Conservation (phyloP, 1,139 yeast genomes). For the Suhomyces atakaporum region DNA sequence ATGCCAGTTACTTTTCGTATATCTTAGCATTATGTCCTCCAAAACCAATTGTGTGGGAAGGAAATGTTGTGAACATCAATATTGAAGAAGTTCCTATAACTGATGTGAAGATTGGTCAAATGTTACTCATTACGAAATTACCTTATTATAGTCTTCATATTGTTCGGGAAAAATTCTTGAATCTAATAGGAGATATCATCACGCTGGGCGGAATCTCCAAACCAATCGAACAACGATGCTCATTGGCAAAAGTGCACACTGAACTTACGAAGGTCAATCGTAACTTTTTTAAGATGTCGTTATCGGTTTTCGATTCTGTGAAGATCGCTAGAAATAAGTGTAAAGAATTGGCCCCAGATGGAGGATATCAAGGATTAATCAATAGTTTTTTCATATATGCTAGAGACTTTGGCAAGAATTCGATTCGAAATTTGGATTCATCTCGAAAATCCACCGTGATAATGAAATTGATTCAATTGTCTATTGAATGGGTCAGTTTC, state of each 20-base stretch:
- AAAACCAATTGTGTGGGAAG: slow-evolving; percentile 91
- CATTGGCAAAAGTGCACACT: slow-evolving; percentile 71
- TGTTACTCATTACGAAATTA: slow-evolving; percentile 61
- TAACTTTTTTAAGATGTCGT: slow-evolving; percentile 68
- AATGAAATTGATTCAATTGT: slow-evolving; percentile 68
- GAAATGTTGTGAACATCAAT: slow-evolving; percentile 64
- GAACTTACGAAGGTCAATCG: slow-evolving; percentile 70
- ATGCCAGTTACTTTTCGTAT: slow-evolving; percentile 53
- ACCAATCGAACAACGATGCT: slow-evolving; percentile 64
- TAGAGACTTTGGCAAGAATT: slow-evolving; percentile 78
- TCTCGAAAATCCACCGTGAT: slow-evolving; percentile 69
- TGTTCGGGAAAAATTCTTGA: slow-evolving; percentile 47
- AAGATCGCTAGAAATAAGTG: slow-evolving; percentile 52
- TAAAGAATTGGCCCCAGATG: slow-evolving; percentile 41
- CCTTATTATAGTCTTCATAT: slow-evolving; percentile 42
- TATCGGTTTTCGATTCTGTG: slow-evolving; percentile 67
- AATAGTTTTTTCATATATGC: slow-evolving; percentile 79
- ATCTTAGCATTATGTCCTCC: slow-evolving; percentile 76
- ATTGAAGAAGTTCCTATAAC: slow-evolving; percentile 47
- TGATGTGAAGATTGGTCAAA: slow-evolving; percentile 65
- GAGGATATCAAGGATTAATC: slow-evolving; percentile 69
- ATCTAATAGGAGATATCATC: slow-evolving; percentile 56
- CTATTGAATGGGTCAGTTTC: slow-evolving; percentile 90
- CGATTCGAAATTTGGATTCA: slow-evolving; percentile 65
- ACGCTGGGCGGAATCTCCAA: slow-evolving; percentile 41